Conservation (phyloP, 805 yeast species). For the Alloascoidea africana region DNA sequence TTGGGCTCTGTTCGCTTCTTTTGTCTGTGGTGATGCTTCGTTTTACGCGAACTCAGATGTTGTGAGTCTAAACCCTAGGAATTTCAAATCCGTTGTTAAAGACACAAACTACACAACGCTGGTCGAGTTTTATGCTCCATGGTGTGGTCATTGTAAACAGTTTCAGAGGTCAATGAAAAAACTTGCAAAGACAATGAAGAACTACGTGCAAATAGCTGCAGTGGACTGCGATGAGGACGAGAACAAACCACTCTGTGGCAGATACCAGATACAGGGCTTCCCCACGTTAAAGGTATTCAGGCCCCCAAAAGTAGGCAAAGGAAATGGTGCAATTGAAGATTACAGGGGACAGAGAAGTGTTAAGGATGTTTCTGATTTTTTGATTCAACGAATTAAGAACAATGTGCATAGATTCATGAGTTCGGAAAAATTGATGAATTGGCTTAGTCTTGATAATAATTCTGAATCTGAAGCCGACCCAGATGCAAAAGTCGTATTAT, state of each 20-base stretch:
- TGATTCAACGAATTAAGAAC: slow-evolving; percentile 41
- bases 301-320: slow-evolving; percentile 45
- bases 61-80: slow-evolving; percentile 35
- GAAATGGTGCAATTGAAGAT: slow-evolving; percentile 14
- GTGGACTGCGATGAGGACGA: slow-evolving; percentile 68
- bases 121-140: slow-evolving; percentile 91
- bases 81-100: slow-evolving; percentile 52
- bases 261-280: slow-evolving; percentile 54
- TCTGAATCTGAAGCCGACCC: too few relatives aligned
- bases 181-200: slow-evolving; percentile 9
- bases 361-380: not conserved
- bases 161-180: not conserved
- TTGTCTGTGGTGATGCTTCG: too few relatives aligned
- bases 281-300: slow-evolving; percentile 77
- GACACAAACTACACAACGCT: slow-evolving; percentile 63
- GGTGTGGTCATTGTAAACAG: slow-evolving; percentile 93
- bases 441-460: slow-evolving; percentile 7
- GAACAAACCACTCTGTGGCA: slow-evolving; percentile 57
- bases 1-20: too few relatives aligned
- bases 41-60: slow-evolving; percentile 32
- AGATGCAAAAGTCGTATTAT: slow-evolving; percentile 33
- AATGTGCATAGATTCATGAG: slow-evolving; percentile 38
- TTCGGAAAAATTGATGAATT: slow-evolving; percentile 17
- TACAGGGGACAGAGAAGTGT: slow-evolving; percentile 9
- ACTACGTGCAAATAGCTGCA: slow-evolving; percentile 54